Evolutionary conservation across 495 filamentous ascomycete species (phyloP), one percentile per base, ranked within the genome.

Genomic region (Durotheca rogersii): DNA sequence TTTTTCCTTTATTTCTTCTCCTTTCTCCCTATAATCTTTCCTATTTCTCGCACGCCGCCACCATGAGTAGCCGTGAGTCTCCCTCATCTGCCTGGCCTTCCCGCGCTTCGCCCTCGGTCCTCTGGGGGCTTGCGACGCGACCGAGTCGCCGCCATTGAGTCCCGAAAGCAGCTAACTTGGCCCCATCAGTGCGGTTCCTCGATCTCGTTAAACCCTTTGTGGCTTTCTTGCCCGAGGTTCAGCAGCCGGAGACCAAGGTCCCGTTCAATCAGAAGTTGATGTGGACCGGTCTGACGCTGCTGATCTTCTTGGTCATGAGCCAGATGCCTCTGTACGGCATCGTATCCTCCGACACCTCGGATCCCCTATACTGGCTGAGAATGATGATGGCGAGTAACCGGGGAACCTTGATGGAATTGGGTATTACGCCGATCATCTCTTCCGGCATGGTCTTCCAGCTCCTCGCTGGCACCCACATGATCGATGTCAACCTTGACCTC

Each of bases 371-470:
- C 84, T 99, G 94, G 94, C 81, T 99, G 62, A 86, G 94, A 67
- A 97, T 97, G 92, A 95, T 98, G 90, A 75, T 97, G 79, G 94
- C 94, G 64, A 94, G 88, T 87, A 99, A 99, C 70, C 82, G 94
- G 64, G 94, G 94, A 67, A 99, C 94, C 21, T 68, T 99, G 69
- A 99, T 99, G 94, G 94, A 99, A 64, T 70, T 99, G 78, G 94
- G 94, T 76, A 99, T 96, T 65, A 94, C 91, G 21, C 94, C 94
- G 45, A 97, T 99, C 71, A 96, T 99, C 74, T 96, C 93, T 50
- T 97, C 94, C 23, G 94, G 94, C 74, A 99, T 97, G 94, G 89
- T 99, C 61, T 99, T 99, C 82, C 93, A 98, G 81, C 90, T 97
- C 64, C 89, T 97, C 51, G 92, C 92, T 65, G 94, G 94, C 72